Percentiles rank a stretch among this genome's conserved stretches.
Evolutionary conservation across 345 rosid species (phyloP).

Genomic region (Raphanus sativus): DNA sequence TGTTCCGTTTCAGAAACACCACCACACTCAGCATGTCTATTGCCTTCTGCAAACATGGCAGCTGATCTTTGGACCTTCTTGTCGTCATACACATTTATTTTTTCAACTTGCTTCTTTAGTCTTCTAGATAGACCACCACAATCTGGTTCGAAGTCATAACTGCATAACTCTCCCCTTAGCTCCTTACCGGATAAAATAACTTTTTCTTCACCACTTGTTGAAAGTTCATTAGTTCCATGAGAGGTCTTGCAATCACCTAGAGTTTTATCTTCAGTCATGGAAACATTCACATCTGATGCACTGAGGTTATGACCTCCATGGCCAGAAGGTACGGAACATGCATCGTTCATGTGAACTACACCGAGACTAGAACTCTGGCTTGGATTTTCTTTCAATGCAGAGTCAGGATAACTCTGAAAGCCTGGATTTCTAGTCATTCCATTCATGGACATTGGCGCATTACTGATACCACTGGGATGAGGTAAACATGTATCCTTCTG

Average conservation of each 20-base stretch:
- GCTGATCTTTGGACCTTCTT: constrained; percentile 60
- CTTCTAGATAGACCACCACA: constrained; percentile 38
- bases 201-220: constrained; percentile 58
- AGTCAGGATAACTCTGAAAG: too few species aligned
- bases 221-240: constrained; percentile 44
- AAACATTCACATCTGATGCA: constrained; percentile 34
- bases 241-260: constrained; percentile 32
- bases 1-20: constrained; percentile 39
- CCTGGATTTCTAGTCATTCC: constrained; percentile 26
- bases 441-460: constrained; percentile 31
- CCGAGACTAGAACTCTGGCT: constrained; percentile 10
- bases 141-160: constrained; percentile 52
- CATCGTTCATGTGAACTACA: not conserved
- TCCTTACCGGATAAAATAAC: constrained; percentile 53
- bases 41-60: constrained; percentile 30
- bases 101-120: constrained; percentile 45
- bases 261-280: constrained; percentile 34
- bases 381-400: too few species aligned
- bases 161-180: constrained; percentile 47
- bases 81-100: constrained; percentile 49
- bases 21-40: constrained; percentile 18
- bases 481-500: constrained; percentile 27
- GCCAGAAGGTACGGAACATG: constrained; percentile 4
- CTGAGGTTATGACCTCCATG: constrained; percentile 33
- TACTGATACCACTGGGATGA: constrained; percentile 11